Conservation (phyloP, 345 rosid species). For the Linum trigynum region DNA sequence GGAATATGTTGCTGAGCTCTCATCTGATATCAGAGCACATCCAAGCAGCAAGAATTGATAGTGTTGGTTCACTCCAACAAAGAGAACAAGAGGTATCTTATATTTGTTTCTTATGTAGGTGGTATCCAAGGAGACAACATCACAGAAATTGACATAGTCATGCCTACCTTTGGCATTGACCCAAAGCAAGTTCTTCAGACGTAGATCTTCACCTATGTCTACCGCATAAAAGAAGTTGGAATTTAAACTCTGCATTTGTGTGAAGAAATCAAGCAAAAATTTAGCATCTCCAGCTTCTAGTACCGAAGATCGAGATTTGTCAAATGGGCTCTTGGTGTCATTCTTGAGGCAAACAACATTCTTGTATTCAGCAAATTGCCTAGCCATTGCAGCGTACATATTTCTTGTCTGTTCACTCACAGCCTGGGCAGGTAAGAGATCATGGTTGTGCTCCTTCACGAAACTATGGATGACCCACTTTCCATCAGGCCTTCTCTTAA, state of each 20-base stretch:
- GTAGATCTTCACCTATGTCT: slow-evolving; percentile 52
- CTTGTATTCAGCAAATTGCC: slow-evolving; percentile 58
- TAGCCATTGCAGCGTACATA: slow-evolving; percentile 68
- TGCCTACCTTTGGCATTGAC: slow-evolving; percentile 60
- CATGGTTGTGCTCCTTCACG: slow-evolving; percentile 61
- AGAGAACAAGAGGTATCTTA: slow-evolving; percentile 52
- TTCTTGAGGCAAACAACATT: slow-evolving; percentile 41
- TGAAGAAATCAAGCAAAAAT: slow-evolving; percentile 38
- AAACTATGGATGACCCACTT: slow-evolving; percentile 62
- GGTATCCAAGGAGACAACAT: slow-evolving; percentile 54
- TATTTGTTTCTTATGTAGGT: slow-evolving; percentile 48
- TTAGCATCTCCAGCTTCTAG: slow-evolving; percentile 47
- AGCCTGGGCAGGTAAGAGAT: slow-evolving; percentile 64
- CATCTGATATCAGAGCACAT: slow-evolving; percentile 56
- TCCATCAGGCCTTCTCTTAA: slow-evolving; percentile 57
- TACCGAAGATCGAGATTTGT: slow-evolving; percentile 35
- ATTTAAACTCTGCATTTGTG: slow-evolving; percentile 40
- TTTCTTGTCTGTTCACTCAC: slow-evolving; percentile 63
- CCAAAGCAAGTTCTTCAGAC: slow-evolving; percentile 51
- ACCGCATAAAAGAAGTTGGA: slow-evolving; percentile 59
- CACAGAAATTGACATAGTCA: slow-evolving; percentile 46
- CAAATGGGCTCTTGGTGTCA: slow-evolving; percentile 35
- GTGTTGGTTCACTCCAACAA: slow-evolving; percentile 64
- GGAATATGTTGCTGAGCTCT: slow-evolving; percentile 39
- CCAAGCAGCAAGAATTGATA: slow-evolving; percentile 58